Conservation (phyloP, 208 protist genomes). For the Trypanosoma mega region DNA sequence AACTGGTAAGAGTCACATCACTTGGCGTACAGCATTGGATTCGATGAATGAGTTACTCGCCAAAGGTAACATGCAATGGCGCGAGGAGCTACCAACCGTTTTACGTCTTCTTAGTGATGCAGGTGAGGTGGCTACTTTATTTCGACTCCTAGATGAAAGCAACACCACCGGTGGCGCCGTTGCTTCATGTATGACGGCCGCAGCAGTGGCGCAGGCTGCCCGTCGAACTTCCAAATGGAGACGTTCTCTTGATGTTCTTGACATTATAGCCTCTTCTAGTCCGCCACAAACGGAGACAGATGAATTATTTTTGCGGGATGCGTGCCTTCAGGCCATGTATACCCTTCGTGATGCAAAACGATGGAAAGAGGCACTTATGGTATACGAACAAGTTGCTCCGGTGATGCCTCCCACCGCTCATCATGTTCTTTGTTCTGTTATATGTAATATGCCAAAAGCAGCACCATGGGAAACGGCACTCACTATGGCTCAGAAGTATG, state of each 20-base stretch:
- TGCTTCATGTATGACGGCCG: constrained; percentile 51
- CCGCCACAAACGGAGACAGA: constrained; percentile 35
- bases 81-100: constrained; percentile 38
- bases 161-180: constrained; percentile 12
- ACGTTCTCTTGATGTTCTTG: constrained; percentile 61
- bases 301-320: constrained; percentile 48
- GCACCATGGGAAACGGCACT: constrained; percentile 53
- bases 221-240: constrained; percentile 57
- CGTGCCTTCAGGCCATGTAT: constrained; percentile 53
- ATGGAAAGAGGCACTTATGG: constrained; percentile 58
- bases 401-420: constrained; percentile 34
- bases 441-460: constrained; percentile 41
- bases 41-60: constrained; percentile 32
- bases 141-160: constrained; percentile 44
- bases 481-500: constrained; percentile 8
- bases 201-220: constrained; percentile 49
- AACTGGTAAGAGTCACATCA: constrained; percentile 33
- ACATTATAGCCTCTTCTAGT: constrained; percentile 43
- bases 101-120: constrained; percentile 85
- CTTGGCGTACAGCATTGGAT: constrained; percentile 50
- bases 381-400: constrained; percentile 37
- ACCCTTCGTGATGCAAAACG: constrained; percentile 46
- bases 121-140: constrained; percentile 42
- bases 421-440: constrained; percentile 32
- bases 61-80: constrained; percentile 46